Conservation (phyloP, 2,329 filamentous ascomycete genomes). For the Leptoxyphium fumago region DNA sequence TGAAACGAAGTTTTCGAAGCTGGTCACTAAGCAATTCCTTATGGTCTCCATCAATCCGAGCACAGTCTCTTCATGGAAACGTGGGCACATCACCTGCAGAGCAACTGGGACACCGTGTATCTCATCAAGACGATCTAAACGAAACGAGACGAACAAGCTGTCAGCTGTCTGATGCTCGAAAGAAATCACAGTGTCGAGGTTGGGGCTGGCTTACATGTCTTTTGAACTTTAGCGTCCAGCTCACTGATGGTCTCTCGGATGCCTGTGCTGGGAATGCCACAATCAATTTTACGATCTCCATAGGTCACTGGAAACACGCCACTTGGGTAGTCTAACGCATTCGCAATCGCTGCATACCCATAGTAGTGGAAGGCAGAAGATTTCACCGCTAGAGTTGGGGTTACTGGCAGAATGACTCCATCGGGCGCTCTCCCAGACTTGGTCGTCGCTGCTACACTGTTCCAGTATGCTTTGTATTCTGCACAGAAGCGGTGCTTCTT, state of each 20-base stretch:
- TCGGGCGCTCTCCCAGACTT: too few relatives aligned
- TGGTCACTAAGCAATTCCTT: neutral
- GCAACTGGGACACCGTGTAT: conserved; percentile 11
- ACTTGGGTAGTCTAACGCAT: too few relatives aligned
- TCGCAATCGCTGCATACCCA: too few relatives aligned
- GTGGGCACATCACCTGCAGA: conserved; percentile 11
- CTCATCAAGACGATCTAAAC: conserved; percentile 5
- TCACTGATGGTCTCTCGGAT: neutral
- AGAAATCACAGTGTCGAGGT: neutral
- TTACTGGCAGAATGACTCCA: too few relatives aligned
- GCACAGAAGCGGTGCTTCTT: too few relatives aligned
- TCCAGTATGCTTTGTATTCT: too few relatives aligned
- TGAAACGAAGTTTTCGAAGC: too few relatives aligned
- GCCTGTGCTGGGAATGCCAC: conserved; percentile 18
- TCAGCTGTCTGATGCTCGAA: too few relatives aligned
- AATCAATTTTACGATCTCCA: conserved; percentile 17
- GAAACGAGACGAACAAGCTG: conserved; percentile 1
- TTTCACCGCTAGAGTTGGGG: too few relatives aligned
- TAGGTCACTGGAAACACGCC: too few relatives aligned
- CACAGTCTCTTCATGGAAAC: conserved; percentile 14
- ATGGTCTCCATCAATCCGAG: conserved; percentile 8
- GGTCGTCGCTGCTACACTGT: too few relatives aligned
- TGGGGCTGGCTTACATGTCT: conserved; percentile 4
- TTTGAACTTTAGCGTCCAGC: conserved; percentile 4
- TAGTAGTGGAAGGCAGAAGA: too few relatives aligned